phyloP scores from a whole-genome alignment of 129 eudicot genomes.

The Tanacetum coccineum region DNA sequence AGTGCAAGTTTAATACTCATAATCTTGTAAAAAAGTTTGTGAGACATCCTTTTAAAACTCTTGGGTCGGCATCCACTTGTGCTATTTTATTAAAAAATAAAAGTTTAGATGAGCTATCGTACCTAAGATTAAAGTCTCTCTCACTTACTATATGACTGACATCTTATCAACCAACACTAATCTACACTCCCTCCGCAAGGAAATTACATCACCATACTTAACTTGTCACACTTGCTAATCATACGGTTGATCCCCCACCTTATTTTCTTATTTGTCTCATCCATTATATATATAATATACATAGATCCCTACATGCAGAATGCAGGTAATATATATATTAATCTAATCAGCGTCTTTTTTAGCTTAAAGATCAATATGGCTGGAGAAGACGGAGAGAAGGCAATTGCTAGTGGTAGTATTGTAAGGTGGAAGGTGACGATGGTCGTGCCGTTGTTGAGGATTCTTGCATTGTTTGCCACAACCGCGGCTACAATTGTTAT shows the following conservation, averaged over 20 bases:
- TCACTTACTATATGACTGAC: slow-evolving; percentile 1
- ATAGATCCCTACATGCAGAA: not conserved
- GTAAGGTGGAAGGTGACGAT: slow-evolving; percentile 16
- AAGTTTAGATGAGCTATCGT: slow-evolving; percentile 28
- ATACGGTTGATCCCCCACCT: slow-evolving; percentile 7
- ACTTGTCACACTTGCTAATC: slow-evolving; percentile 20
- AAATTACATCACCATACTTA: slow-evolving; percentile 24
- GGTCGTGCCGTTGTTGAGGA: slow-evolving; percentile 40
- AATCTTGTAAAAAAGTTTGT: too few relatives aligned
- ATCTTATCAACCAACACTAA: slow-evolving; percentile 47
- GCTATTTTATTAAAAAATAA: slow-evolving; percentile 17
- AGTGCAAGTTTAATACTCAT: too few relatives aligned
- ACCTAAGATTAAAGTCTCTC: slow-evolving; percentile 20
- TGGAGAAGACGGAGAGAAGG: slow-evolving; percentile 31
- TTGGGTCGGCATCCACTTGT: too few relatives aligned
- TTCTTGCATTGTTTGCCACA: slow-evolving; percentile 52
- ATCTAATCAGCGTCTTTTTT: not conserved
- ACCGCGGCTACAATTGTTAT: slow-evolving; percentile 62
- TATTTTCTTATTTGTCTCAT: not conserved
- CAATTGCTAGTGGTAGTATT: not conserved
- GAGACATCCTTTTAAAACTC: too few relatives aligned
- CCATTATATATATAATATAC: slow-evolving; percentile 15
- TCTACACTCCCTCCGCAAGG: slow-evolving; percentile 13
- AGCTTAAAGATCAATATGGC: slow-evolving; percentile 23
- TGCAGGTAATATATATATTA: not conserved